Evolutionary conservation across 495 filamentous ascomycete species (phyloP).

Genomic region (Lasiosphaeriaceae sp.): DNA sequence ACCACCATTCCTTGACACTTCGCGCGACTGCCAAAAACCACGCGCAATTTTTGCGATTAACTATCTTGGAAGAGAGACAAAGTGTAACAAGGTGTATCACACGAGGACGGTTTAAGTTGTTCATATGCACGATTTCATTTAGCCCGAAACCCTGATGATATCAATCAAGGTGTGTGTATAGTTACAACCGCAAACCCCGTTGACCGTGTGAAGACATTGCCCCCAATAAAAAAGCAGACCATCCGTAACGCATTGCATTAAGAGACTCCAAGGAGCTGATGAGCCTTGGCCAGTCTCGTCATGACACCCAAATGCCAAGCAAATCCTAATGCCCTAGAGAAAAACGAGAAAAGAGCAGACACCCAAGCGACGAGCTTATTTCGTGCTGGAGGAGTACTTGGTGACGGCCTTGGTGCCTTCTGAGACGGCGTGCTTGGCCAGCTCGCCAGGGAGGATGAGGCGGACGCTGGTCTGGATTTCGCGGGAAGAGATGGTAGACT

Average conservation of each 20-base stretch:
- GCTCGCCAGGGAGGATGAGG: slow-evolving; percentile 95
- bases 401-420: slow-evolving; percentile 99
- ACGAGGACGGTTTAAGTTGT: slow-evolving; percentile 26
- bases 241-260: slow-evolving; percentile 82
- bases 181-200: slow-evolving; percentile 73
- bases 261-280: slow-evolving; percentile 63
- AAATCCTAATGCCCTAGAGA: slow-evolving; percentile 50
- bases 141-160: slow-evolving; percentile 51
- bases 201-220: slow-evolving; percentile 71
- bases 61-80: too few species aligned
- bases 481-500: too few species aligned
- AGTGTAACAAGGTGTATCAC: background rate
- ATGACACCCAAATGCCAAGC: slow-evolving; percentile 56
- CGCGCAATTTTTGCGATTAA: too few species aligned
- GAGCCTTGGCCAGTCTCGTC: slow-evolving; percentile 59
- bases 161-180: slow-evolving; percentile 61
- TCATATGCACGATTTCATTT: slow-evolving; percentile 62
- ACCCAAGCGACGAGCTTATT: slow-evolving; percentile 60
- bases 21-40: too few species aligned
- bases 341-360: slow-evolving; percentile 40
- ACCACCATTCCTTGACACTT: too few species aligned
- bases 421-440: slow-evolving; percentile 98
- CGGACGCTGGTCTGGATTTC: slow-evolving; percentile 57
- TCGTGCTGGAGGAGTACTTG: slow-evolving; percentile 99
- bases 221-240: slow-evolving; percentile 70